A percentile compares a stretch with the other conserved stretches of the same genome.
phyloP scores from a whole-genome alignment of 306 rosid genomes.

The Fagus sylvatica region DNA sequence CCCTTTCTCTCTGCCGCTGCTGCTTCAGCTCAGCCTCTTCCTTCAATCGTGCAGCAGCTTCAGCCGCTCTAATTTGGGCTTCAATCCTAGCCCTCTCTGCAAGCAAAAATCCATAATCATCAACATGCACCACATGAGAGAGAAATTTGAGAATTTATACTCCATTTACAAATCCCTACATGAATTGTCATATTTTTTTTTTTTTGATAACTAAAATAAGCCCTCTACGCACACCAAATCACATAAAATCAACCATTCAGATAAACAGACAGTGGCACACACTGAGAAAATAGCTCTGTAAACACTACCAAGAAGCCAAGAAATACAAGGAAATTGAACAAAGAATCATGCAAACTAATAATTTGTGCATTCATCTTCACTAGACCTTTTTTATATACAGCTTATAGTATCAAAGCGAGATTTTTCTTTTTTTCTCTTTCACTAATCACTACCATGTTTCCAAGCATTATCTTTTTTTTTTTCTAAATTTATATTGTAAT shows the following conservation, averaged over 20 bases:
- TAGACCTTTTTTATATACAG: too few relatives aligned
- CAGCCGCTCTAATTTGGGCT: constrained; percentile 74
- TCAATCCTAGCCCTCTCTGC: constrained; percentile 79
- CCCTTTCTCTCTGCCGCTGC: constrained; percentile 72
- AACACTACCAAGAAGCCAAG: background rate
- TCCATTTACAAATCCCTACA: background rate
- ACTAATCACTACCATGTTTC: too few relatives aligned
- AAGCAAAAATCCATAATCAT: background rate
- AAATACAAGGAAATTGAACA: background rate
- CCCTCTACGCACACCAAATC: constrained; percentile 1
- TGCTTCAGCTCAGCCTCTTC: constrained; percentile 54
- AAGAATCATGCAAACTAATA: too few relatives aligned
- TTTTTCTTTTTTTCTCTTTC: too few relatives aligned
- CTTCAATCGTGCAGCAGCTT: constrained; percentile 56
- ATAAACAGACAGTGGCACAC: background rate
- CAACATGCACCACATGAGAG: background rate
- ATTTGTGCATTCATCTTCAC: too few relatives aligned
- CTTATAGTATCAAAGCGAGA: too few relatives aligned
- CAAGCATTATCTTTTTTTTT: too few relatives aligned
- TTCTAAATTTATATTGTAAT: too few relatives aligned
- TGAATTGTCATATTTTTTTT: background rate
- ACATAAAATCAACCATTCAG: background rate
- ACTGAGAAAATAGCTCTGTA: background rate
- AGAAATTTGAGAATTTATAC: background rate
- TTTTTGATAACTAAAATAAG: background rate